Evolutionary conservation across 1,139 yeast species (phyloP), one percentile per base, ranked within the genome.

Genomic region (Hyphopichia khmerensis): DNA sequence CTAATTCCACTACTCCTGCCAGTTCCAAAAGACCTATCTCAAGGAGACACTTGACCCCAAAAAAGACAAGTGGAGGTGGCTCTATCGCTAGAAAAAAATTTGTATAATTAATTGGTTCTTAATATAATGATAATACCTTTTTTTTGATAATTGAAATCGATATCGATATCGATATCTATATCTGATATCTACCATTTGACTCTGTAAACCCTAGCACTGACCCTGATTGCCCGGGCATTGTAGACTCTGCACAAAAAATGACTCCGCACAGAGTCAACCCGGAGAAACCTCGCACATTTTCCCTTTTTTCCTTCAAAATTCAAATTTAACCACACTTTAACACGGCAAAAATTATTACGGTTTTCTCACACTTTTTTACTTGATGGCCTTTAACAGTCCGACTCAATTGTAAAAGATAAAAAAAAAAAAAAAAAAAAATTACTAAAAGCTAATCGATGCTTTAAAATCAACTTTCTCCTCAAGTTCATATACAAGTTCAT

Each of bases 21-120:
- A 17, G 23, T 18, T 14, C 36, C 3, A 13, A 21, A 21, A 26
- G 29, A 11, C 27, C 18, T 14, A 26, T 11, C n/a, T 26, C 29
- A 17, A 31, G 35, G 23, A 35, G 23, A 16, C 24, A 23, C 13
- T 19, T 38, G 14, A 38, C 35, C 15, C 40, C 40, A 13, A 38
- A 38, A 16, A 38, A 19, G 21, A 38, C 40, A 2, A 34, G 29
- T 5, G 35, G 40, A 23, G 29, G 19, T 17, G n/a, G n/a, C n/a
- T n/a, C n/a, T n/a, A 32, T 21, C 3, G 42, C 44, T 55, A 23
- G 47, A 49, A 18, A 58, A 53, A 32, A 17, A 11, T 26, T 26
- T 26, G 29, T 26, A 21, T 21, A 21, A 21, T 6, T 21, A 21
- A 21, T 21, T n/a, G n/a, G n/a, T n/a, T n/a, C n/a, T n/a, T n/a